Conservation (phyloP, 192 early-diverging fungal species). For the Thoreauomyces humboldtii region DNA sequence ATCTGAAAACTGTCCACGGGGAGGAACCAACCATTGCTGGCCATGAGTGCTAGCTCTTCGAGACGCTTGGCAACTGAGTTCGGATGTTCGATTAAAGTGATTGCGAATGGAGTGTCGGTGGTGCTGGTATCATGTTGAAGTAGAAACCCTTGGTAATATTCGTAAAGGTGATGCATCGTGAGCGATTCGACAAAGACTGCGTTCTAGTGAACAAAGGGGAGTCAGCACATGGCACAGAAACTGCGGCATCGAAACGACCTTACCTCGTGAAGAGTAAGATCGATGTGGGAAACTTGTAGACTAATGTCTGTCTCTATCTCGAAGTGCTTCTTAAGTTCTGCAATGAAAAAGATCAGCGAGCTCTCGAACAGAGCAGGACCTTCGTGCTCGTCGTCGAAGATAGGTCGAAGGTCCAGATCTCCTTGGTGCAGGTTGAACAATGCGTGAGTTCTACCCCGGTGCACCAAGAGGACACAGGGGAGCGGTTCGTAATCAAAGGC, state of each 20-base stretch:
- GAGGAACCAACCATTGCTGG: slow-evolving; percentile 3
- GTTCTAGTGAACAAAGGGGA: background rate
- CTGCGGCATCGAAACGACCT: background rate
- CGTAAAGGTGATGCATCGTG: slow-evolving; percentile 12
- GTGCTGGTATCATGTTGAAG: background rate
- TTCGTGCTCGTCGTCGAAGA: slow-evolving; percentile 24
- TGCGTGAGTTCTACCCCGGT: slow-evolving; percentile 9
- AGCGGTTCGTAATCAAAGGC: slow-evolving; percentile 15
- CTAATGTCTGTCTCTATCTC: slow-evolving; percentile 22
- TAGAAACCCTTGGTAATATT: background rate
- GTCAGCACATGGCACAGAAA: background rate
- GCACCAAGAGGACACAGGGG: slow-evolving; percentile 15
- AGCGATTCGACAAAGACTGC: background rate
- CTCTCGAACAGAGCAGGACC: slow-evolving; percentile 17
- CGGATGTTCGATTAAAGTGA: slow-evolving; percentile 4
- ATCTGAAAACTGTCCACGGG: no score
- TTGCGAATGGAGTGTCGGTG: slow-evolving; percentile 3
- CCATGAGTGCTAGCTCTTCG: background rate
- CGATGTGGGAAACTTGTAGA: slow-evolving; percentile 12
- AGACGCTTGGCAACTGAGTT: slow-evolving; percentile 15
- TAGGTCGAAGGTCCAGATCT: slow-evolving; percentile 14
- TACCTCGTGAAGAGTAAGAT: slow-evolving; percentile 22
- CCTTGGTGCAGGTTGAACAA: slow-evolving; percentile 19
- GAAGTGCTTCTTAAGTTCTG: slow-evolving; percentile 23
- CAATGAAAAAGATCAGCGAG: slow-evolving; percentile 17